phyloP scores from a whole-genome alignment of 305 asterid genomes.

The Fraxinus nigra region DNA sequence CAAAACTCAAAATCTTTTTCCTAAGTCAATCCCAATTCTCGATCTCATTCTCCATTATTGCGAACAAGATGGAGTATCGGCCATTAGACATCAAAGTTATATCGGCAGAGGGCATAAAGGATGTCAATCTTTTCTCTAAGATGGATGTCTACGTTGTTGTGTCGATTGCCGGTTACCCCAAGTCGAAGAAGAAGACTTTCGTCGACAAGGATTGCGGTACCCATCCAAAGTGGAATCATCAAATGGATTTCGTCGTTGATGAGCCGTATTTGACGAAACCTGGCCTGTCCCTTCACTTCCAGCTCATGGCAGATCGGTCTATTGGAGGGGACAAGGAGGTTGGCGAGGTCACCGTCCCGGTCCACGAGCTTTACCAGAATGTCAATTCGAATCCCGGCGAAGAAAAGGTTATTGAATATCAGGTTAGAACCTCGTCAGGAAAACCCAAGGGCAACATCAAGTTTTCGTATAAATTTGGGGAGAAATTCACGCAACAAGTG shows the following conservation, averaged over 20 bases:
- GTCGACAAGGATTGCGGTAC: constrained; percentile 65
- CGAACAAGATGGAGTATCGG: constrained; percentile 38
- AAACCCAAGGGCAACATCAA: constrained; percentile 65
- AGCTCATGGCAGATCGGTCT: constrained; percentile 43
- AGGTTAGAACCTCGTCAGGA: constrained; percentile 49
- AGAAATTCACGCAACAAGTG: constrained; percentile 34
- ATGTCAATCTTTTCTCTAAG: constrained; percentile 49
- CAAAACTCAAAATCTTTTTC: not conserved
- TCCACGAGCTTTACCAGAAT: constrained; percentile 44
- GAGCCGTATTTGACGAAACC: constrained; percentile 62
- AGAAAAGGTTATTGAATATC: constrained; percentile 48
- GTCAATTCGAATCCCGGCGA: constrained; percentile 23
- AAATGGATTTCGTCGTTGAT: constrained; percentile 58
- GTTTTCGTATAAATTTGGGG: constrained; percentile 61
- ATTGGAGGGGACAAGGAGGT: constrained; percentile 46
- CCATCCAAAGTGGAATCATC: constrained; percentile 64
- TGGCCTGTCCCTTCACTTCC: constrained; percentile 45
- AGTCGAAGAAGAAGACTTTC: constrained; percentile 45
- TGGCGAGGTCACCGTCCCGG: constrained; percentile 54
- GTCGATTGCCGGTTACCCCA: constrained; percentile 50
- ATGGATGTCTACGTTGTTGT: constrained; percentile 73
- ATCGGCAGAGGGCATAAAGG: constrained; percentile 68
- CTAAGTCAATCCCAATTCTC: not conserved
- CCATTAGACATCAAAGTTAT: constrained; percentile 53
- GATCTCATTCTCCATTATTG: not conserved